Evolutionary conservation across 1,284 basidiomycete species (phyloP).

Genomic region (Testicularia cyperi): DNA sequence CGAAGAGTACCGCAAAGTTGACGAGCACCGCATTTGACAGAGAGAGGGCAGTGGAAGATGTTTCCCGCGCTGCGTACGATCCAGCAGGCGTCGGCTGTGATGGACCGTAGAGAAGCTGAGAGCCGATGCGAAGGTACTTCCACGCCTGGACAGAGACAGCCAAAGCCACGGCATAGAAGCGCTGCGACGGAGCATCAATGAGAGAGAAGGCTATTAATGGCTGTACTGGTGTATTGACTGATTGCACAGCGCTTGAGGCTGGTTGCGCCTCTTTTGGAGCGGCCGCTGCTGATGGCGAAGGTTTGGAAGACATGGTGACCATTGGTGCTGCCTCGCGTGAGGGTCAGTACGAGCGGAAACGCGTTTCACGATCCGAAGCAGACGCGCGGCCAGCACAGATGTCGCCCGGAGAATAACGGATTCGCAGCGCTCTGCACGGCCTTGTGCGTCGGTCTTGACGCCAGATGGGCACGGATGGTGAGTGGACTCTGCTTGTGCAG

Average conservation of each 20-base stretch:
- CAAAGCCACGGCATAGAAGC: constrained; percentile 64
- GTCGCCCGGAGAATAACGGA: too few species aligned
- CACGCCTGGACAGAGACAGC: constrained; percentile 64
- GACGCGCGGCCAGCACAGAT: too few species aligned
- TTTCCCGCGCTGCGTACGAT: constrained; percentile 59
- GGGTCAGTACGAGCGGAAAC: too few species aligned
- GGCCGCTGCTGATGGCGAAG: neutral
- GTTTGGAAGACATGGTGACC: neutral
- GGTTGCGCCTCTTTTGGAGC: constrained; percentile 2
- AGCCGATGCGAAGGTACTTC: constrained; percentile 3
- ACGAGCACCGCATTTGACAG: constrained; percentile 64
- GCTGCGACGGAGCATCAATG: constrained; percentile 64
- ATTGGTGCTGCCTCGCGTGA: too few species aligned
- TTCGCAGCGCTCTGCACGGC: too few species aligned
- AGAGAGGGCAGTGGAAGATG: constrained; percentile 71
- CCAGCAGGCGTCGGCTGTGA: neutral
- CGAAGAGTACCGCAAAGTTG: constrained; percentile 64
- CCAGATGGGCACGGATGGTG: too few species aligned
- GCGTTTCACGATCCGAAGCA: too few species aligned
- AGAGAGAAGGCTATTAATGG: constrained; percentile 59
- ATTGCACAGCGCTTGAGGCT: neutral
- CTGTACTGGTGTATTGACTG: constrained; percentile 10
- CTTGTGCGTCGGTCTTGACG: too few species aligned
- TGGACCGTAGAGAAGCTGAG: constrained; percentile 2
- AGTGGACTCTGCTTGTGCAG: too few species aligned